phyloP scores from a whole-genome alignment of 306 rosid genomes.

The Cyclanthera cordifolia region DNA sequence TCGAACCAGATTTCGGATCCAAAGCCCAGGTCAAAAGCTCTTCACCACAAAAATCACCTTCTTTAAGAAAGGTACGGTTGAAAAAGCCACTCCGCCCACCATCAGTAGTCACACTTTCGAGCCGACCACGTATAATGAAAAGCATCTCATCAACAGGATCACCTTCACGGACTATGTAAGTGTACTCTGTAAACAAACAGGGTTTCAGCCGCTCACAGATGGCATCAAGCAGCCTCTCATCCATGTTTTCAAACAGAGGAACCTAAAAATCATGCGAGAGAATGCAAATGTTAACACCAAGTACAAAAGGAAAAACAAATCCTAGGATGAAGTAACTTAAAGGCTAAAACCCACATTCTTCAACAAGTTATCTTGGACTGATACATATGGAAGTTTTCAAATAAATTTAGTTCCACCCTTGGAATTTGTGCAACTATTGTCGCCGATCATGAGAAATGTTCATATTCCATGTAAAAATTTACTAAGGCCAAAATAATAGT shows the following conservation, averaged over 20 bases:
- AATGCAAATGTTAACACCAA: not conserved
- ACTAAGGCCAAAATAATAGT: not conserved
- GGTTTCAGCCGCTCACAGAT: conserved; percentile 95
- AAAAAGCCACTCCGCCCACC: conserved; percentile 96
- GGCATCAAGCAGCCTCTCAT: conserved; percentile 94
- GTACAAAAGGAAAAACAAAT: not conserved
- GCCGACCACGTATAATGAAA: conserved; percentile 92
- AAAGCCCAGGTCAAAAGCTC: conserved; percentile 98
- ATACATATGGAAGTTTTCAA: not conserved
- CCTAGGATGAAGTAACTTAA: conserved; percentile 9
- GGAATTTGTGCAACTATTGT: not conserved
- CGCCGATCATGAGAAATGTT: not conserved
- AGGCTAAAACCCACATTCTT: not conserved
- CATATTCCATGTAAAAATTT: not conserved
- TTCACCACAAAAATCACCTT: conserved; percentile 94
- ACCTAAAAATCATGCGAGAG: conserved; percentile 41
- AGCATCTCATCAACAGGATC: conserved; percentile 99
- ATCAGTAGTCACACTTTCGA: conserved; percentile 92
- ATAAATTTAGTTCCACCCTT: not conserved
- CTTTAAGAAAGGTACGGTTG: conserved; percentile 67
- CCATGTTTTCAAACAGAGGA: conserved; percentile 90
- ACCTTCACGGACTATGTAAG: conserved; percentile 87
- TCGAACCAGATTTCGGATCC: conserved; percentile 91
- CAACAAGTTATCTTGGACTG: not conserved
- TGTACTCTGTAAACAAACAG: conserved; percentile 64